Base-by-base conservation (phyloP, 2,329 filamentous ascomycete genomes). In the Ustilaginoidea virens region DNA sequence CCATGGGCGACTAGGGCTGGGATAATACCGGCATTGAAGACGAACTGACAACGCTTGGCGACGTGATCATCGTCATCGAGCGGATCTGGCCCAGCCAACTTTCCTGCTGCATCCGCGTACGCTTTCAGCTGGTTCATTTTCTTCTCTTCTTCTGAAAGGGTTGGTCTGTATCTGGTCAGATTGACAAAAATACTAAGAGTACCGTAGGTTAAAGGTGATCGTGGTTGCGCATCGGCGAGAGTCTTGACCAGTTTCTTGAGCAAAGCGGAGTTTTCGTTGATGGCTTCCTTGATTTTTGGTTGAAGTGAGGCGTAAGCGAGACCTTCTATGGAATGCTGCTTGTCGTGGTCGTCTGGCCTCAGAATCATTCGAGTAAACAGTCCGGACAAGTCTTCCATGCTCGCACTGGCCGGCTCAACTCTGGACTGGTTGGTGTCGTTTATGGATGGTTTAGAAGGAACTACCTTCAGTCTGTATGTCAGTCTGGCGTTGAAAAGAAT, bases 91-190 rank as follows among this genome's bases (percentile, higher is more conserved):
- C 64, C 57, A 0, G 61, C 49, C n/a, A 67, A 47, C 35, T 70
- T 69, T 44, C 82, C 85, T 5, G 75, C 74, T 1, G 83, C 80
- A 46, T 92, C 82, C 10, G 90, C 90, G 44, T 96, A 98, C 2
- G 85, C 82, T 58, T 92, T 94, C 25, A 98, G 67, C 49, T 98
- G 81, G 5, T 70, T 70, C 58, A 98, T 82, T 45, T 81, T 83
- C 57, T 87, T 90, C 44, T 94, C 79, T 52, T 98, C 90, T 37
- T 94, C 87, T 0, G 82, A 77, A 23, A 86, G 62, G 6, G 62
- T 61, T 5, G 85, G 85, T 23, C 71, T 66, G 48, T 92, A 96
- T 17, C 69, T 65, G 10, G 83, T 92, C 29, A 98, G 59, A 46
- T 96, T 94, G 31, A 73, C 63, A 39, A 96, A 68, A 31, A 94